A percentile compares a stretch with the other conserved stretches of the same genome.
Evolutionary conservation across 768 basidiomycete species (phyloP).

Genomic region (Phallus indusiatus): DNA sequence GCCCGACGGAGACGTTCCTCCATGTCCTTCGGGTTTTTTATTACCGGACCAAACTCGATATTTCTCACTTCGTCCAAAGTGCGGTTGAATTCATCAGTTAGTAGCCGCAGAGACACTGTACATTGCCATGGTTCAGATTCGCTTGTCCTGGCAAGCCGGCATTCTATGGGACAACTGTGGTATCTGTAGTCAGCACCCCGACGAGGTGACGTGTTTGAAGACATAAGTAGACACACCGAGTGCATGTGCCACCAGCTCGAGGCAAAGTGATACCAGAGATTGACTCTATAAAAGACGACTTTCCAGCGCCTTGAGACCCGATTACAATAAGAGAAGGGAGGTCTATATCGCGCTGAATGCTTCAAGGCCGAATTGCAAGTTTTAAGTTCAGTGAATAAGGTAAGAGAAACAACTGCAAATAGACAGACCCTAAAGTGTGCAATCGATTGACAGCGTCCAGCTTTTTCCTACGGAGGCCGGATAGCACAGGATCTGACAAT

Average conservation of each 20-base stretch:
- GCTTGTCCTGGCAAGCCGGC: constrained; percentile 20
- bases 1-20: constrained; percentile 13
- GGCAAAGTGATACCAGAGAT: constrained; percentile 67
- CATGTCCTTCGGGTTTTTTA: constrained; percentile 11
- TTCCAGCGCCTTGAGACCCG: constrained; percentile 65
- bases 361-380: constrained; percentile 18
- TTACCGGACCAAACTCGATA: constrained; percentile 9
- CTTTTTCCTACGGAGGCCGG: constrained; percentile 36
- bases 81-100: constrained; percentile 18
- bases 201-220: neutral
- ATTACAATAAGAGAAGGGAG: constrained; percentile 67
- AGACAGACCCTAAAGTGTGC: constrained; percentile 48
- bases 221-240: constrained; percentile 35
- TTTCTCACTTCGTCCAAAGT: constrained; percentile 11
- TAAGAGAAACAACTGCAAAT: neutral
- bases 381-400: neutral
- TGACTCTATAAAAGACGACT: constrained; percentile 68
- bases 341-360: constrained; percentile 62
- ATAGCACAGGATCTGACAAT: constrained; percentile 36
- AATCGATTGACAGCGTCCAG: constrained; percentile 53
- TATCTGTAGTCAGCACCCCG: neutral
- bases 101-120: constrained; percentile 22
- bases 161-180: constrained; percentile 29
- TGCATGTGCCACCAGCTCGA: constrained; percentile 66
- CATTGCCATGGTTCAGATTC: constrained; percentile 24